A percentile compares a stretch with the other conserved stretches of the same genome.
Evolutionary conservation across 2,329 filamentous ascomycete genomes (phyloP).

Genomic region (Apiospora malaysiana): DNA sequence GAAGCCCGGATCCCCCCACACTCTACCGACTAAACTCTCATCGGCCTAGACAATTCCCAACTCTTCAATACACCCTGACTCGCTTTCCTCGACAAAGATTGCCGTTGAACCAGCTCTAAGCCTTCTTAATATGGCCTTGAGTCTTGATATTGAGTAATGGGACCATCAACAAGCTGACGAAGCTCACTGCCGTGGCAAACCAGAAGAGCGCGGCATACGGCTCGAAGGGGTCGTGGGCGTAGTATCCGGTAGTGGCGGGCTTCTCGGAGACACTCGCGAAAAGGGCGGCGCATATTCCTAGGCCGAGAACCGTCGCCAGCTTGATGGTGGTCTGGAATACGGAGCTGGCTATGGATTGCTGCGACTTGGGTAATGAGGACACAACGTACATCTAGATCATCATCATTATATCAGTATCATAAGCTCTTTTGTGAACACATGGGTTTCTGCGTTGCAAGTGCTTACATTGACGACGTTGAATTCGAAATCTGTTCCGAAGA

Average conservation of each 20-base stretch:
- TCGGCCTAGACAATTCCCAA: too few species aligned
- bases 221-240: conserved; percentile 21
- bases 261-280: not conserved
- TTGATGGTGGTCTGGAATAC: conserved; percentile 65
- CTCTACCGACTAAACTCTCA: too few species aligned
- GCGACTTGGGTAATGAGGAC: conserved; percentile 57
- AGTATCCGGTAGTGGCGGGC: conserved; percentile 13
- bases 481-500: conserved; percentile 71
- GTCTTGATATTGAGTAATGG: conserved; percentile 19
- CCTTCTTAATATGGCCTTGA: conserved; percentile 10
- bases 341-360: conserved; percentile 64
- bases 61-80: too few species aligned
- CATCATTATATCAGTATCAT: not conserved
- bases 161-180: conserved; percentile 4
- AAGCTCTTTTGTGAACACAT: too few species aligned
- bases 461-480: conserved; percentile 73
- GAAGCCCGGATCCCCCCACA: too few species aligned
- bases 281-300: conserved; percentile 46
- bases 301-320: conserved; percentile 58
- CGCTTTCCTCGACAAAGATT: too few species aligned
- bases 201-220: conserved; percentile 21
- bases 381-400: conserved; percentile 63
- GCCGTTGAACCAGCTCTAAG: not conserved
- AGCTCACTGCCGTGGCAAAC: conserved; percentile 18
- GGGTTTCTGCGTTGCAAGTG: conserved; percentile 23